phyloP scores from a whole-genome alignment of 2,329 filamentous ascomycete genomes.

The Thermoascus crustaceus region DNA sequence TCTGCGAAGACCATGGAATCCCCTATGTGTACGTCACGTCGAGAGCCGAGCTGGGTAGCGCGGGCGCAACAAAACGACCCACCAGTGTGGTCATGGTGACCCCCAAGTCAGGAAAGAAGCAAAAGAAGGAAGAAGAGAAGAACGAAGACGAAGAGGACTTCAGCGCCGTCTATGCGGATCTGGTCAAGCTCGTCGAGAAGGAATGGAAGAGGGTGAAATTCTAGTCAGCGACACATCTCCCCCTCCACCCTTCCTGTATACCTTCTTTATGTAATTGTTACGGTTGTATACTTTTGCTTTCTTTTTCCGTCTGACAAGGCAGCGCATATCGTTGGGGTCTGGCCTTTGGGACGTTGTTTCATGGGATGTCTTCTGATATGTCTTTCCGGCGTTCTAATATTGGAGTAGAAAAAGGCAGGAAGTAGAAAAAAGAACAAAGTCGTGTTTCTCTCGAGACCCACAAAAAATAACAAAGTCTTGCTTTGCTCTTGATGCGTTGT shows the following conservation, averaged over 20 bases:
- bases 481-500: too few relatives aligned
- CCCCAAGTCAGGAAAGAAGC: slow-evolving; percentile 44
- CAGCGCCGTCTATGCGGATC: slow-evolving; percentile 46
- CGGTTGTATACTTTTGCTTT: slow-evolving; percentile 2
- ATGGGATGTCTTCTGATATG: slow-evolving; percentile 1
- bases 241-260: background rate
- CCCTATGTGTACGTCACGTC: slow-evolving; percentile 94
- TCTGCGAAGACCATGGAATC: slow-evolving; percentile 96
- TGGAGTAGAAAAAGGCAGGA: slow-evolving; percentile 1
- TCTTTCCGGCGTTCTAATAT: slow-evolving; percentile 2
- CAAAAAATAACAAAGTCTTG: background rate
- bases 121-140: slow-evolving; percentile 38
- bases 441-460: too few relatives aligned
- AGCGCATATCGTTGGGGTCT: slow-evolving; percentile 32
- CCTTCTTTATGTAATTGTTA: background rate
- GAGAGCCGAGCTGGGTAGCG: slow-evolving; percentile 85
- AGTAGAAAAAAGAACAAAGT: background rate
- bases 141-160: slow-evolving; percentile 41
- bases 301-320: slow-evolving; percentile 28
- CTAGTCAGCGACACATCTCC: slow-evolving; percentile 15
- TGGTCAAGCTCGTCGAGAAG: slow-evolving; percentile 53
- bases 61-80: slow-evolving; percentile 88
- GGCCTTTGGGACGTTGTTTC: slow-evolving; percentile 18
- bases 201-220: slow-evolving; percentile 51
- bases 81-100: slow-evolving; percentile 89